Percentiles rank a stretch among this genome's conserved stretches.
These are phyloP conservation scores for Calocybe indica DNA, from an alignment of 768 basidiomycete genomes.

Conservation along the genomic window DNA sequence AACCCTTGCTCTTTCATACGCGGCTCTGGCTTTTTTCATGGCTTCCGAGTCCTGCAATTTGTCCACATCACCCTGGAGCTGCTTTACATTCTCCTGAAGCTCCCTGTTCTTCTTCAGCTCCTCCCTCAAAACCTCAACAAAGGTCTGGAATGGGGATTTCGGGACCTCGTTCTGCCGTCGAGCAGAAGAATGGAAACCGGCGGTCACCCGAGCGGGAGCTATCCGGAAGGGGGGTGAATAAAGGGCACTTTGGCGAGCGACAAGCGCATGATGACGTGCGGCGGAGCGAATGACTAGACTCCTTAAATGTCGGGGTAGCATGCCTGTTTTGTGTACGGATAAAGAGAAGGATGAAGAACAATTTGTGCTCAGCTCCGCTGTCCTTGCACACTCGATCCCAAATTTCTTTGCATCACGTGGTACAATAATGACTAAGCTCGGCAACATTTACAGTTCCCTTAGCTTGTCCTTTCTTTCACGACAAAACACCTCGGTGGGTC, in stretches of 20 bases:
- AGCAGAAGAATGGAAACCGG: conserved; percentile 64
- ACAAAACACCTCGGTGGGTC: too few species aligned
- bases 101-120: conserved; percentile 93
- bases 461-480: too few species aligned
- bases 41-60: conserved; percentile 96
- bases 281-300: conserved; percentile 30
- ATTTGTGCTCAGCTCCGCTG: too few species aligned
- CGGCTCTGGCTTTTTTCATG: conserved; percentile 85
- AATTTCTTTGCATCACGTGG: too few species aligned
- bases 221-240: conserved; percentile 36
- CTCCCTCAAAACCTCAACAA: conserved; percentile 89
- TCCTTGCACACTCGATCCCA: too few species aligned
- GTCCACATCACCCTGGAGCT: conserved; percentile 95
- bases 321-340: conserved; percentile 8
- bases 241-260: conserved; percentile 13
- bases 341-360: too few species aligned
- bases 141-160: conserved; percentile 93
- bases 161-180: conserved; percentile 58
- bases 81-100: conserved; percentile 94
- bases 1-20: conserved; percentile 93
- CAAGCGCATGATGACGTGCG: conserved; percentile 19
- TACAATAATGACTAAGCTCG: too few species aligned
- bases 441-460: too few species aligned
- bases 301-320: conserved; percentile 41
- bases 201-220: conserved; percentile 17